Evolutionary conservation across 805 yeast species (phyloP).

Genomic region (Grigorovia jiainica): DNA sequence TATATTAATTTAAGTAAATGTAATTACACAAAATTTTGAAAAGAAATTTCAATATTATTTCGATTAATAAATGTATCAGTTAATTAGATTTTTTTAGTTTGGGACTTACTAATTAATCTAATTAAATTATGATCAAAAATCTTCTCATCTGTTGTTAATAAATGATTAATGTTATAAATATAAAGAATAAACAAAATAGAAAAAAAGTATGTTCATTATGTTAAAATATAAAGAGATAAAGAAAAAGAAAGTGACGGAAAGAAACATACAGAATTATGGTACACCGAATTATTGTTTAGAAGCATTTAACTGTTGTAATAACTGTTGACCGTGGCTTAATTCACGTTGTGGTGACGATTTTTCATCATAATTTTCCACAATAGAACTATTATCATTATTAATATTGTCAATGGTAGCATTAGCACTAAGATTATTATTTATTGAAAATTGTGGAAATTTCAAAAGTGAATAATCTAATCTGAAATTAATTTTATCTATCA

Average conservation of each 20-base stretch:
- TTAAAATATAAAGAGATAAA: neutral
- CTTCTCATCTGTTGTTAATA: too few species aligned
- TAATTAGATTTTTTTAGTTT: too few species aligned
- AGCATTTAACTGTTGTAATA: conserved; percentile 21
- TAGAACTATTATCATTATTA: neutral
- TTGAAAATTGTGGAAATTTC: conserved; percentile 3
- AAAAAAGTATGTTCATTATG: neutral
- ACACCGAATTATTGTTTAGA: neutral
- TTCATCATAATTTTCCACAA: neutral
- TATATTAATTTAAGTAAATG: too few species aligned
- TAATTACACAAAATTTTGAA: too few species aligned
- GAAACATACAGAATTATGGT: neutral
- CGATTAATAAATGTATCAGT: too few species aligned
- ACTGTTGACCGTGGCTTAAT: conserved; percentile 22
- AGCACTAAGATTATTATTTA: neutral
- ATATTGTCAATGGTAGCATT: neutral
- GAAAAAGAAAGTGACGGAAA: neutral
- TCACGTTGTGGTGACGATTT: neutral
- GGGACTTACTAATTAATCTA: too few species aligned
- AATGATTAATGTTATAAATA: neutral
- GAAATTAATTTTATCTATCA: conserved; percentile 33
- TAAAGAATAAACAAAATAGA: neutral
- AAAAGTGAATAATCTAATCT: conserved; percentile 30
- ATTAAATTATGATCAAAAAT: too few species aligned
- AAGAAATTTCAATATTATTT: too few species aligned